phyloP scores from a whole-genome alignment of 2,329 filamentous ascomycete species.

The Trichoderma sp. region DNA sequence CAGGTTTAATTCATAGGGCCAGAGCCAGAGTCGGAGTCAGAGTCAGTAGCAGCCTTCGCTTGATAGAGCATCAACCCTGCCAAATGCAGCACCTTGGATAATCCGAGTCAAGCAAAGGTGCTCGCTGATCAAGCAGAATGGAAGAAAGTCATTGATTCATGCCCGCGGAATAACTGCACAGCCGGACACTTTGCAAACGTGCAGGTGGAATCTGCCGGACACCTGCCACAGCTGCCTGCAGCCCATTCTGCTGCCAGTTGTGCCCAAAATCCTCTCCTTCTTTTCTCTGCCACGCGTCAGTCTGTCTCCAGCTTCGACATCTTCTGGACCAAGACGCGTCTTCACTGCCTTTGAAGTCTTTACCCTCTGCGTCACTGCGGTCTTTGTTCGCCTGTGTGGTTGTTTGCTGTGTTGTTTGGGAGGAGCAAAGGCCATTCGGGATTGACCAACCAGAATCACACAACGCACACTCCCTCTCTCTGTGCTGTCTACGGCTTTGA shows the following conservation, averaged over 20 bases:
- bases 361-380: background rate
- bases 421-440: background rate
- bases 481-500: background rate
- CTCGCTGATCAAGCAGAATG: background rate
- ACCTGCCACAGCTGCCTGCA: constrained; percentile 7
- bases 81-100: too few species aligned
- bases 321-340: constrained; percentile 17
- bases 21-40: background rate
- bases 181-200: background rate
- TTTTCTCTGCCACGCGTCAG: background rate
- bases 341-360: background rate
- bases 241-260: constrained; percentile 9
- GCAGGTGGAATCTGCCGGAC: constrained; percentile 7
- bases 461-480: background rate
- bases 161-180: constrained; percentile 16
- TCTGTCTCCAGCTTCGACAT: constrained; percentile 2
- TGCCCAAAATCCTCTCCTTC: background rate
- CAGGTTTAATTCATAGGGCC: background rate
- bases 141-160: background rate
- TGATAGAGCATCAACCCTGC: too few species aligned
- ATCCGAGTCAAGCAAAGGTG: too few species aligned
- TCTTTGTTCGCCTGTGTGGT: background rate
- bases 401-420: background rate
- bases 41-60: too few species aligned
- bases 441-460: background rate